Conservation (phyloP, 495 filamentous ascomycete species). For the Acidiella bohemica region DNA sequence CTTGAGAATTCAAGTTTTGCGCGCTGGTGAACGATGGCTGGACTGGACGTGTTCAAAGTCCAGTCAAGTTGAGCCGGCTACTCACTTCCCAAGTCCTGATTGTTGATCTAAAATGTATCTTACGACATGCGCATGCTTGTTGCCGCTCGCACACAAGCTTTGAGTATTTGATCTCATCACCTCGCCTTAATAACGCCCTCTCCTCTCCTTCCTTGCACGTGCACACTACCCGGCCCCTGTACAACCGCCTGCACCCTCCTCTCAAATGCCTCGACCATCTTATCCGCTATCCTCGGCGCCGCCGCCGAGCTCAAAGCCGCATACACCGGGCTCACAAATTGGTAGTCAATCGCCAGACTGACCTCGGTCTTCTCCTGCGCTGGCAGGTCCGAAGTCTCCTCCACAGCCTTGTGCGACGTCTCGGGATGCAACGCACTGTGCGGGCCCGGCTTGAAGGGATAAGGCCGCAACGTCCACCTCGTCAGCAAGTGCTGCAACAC, state of each 20-base stretch:
- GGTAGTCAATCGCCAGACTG: constrained; percentile 56
- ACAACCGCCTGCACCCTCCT: constrained; percentile 47
- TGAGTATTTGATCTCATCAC: no score
- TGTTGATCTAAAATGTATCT: no score
- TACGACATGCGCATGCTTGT: no score
- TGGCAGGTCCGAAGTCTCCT: constrained; percentile 18
- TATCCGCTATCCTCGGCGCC: constrained; percentile 66
- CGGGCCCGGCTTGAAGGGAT: constrained; percentile 29
- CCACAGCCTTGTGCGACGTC: constrained; percentile 13
- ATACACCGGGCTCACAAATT: constrained; percentile 77
- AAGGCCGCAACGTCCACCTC: constrained; percentile 53
- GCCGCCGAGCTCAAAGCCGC: constrained; percentile 61
- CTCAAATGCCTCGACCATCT: constrained; percentile 94
- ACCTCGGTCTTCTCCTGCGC: constrained; percentile 51
- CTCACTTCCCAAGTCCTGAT: no score
- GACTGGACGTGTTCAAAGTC: no score
- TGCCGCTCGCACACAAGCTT: no score
- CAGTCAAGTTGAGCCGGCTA: no score
- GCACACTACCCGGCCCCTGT: constrained; percentile 10
- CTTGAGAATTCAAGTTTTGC: no score
- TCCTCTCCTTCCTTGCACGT: not conserved
- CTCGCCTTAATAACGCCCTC: not conserved
- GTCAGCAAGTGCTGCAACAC: constrained; percentile 68
- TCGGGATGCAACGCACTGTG: constrained; percentile 19
- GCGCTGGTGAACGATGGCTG: no score